A percentile compares a stretch with the other conserved stretches of the same genome.
Conservation (phyloP, 495 filamentous ascomycete genomes). For the Aspergillus indologenus region DNA sequence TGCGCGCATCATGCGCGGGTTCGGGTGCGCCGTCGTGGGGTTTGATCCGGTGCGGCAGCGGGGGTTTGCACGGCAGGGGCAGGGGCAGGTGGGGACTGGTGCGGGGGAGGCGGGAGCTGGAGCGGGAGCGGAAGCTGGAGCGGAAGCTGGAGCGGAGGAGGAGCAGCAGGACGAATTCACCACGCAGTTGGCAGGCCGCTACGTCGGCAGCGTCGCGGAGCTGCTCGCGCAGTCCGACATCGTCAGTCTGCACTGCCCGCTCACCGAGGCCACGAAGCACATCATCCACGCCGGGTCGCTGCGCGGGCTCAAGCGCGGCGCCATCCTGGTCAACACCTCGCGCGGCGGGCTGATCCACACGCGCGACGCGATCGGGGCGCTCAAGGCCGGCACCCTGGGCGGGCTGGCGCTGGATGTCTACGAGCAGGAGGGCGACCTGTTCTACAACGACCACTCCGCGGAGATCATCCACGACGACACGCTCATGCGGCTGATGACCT, state of each 20-base stretch:
- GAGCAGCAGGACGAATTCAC: background rate
- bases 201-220: conserved; percentile 48
- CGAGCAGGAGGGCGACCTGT: conserved; percentile 67
- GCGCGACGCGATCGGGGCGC: conserved; percentile 53
- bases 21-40: conserved; percentile 59
- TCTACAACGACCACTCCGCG: conserved; percentile 63
- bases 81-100: too few relatives aligned
- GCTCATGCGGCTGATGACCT: conserved; percentile 65
- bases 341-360: conserved; percentile 63
- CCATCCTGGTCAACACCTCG: conserved; percentile 64
- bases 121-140: conserved; percentile 20
- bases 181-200: conserved; percentile 34
- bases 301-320: conserved; percentile 54
- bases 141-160: conserved; percentile 20
- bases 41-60: conserved; percentile 51
- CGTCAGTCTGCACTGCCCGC: conserved; percentile 63
- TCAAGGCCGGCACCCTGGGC: conserved; percentile 58
- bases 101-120: too few relatives aligned
- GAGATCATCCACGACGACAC: conserved; percentile 69
- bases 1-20: conserved; percentile 53
- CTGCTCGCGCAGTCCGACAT: conserved; percentile 57
- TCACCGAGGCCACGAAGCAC: conserved; percentile 56
- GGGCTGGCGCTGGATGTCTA: conserved; percentile 84
- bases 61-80: conserved; percentile 45
- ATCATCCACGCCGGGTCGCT: conserved; percentile 57